These are phyloP conservation scores for Vanrija pseudolonga DNA, from an alignment of 1,284 basidiomycete genomes.

Conservation along the genomic window DNA sequence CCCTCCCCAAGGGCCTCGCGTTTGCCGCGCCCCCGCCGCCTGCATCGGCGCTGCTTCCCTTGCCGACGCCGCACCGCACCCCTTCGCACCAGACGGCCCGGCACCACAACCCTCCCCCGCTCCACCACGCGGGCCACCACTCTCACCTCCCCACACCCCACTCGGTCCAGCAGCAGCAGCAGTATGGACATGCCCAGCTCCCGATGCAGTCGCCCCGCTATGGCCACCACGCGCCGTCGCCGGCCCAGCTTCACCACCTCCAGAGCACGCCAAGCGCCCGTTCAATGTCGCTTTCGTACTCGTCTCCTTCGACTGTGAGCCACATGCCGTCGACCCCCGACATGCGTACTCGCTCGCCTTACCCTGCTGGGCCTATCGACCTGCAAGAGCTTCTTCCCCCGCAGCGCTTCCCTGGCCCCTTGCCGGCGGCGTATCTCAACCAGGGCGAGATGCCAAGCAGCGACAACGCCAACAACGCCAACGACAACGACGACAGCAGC, in stretches of 20 bases:
- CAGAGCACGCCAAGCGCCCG: constrained; percentile 11
- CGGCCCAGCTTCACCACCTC: constrained; percentile 3
- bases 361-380: constrained; percentile 16
- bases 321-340: constrained; percentile 21
- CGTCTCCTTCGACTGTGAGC: constrained; percentile 16
- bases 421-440: constrained; percentile 18
- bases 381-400: constrained; percentile 18
- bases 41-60: constrained; percentile 4
- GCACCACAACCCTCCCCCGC: constrained; percentile 4
- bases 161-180: constrained; percentile 3
- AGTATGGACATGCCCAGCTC: too few relatives aligned
- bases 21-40: constrained; percentile 13
- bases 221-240: constrained; percentile 3
- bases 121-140: constrained; percentile 6
- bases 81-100: background rate
- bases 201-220: background rate
- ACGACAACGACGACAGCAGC: constrained; percentile 4
- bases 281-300: constrained; percentile 11
- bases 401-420: constrained; percentile 15
- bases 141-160: constrained; percentile 1
- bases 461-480: constrained; percentile 4
- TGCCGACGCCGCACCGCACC: constrained; percentile 14
- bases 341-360: constrained; percentile 10
- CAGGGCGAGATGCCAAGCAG: constrained; percentile 17
- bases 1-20: constrained; percentile 16